These are phyloP conservation scores for Saccharomyces hybrid DNA, from an alignment of 1,139 yeast species.

Conservation along the genomic window DNA sequence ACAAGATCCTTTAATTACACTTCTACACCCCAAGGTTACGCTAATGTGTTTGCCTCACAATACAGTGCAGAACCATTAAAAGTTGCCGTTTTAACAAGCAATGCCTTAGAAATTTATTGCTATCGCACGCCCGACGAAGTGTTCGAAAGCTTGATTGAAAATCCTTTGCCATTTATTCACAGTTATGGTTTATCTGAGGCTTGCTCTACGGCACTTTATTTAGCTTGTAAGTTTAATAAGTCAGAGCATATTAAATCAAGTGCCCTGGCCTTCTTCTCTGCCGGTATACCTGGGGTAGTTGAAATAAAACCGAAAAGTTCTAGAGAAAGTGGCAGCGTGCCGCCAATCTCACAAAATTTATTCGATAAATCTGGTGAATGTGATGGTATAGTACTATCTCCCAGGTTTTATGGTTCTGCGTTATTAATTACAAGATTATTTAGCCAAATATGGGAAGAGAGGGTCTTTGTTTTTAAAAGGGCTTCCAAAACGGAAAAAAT, in stretches of 20 bases:
- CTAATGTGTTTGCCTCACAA: constrained; percentile 80
- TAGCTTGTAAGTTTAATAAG: constrained; percentile 66
- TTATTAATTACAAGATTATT: constrained; percentile 70
- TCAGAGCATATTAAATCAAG: constrained; percentile 41
- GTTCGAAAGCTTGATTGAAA: constrained; percentile 58
- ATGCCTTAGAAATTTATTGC: constrained; percentile 68
- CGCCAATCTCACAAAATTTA: constrained; percentile 23
- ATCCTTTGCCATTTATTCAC: constrained; percentile 43
- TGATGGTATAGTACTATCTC: constrained; percentile 78
- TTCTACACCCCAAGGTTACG: constrained; percentile 68
- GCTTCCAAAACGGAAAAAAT: constrained; percentile 11
- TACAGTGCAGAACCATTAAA: constrained; percentile 56
- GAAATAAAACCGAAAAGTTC: constrained; percentile 33
- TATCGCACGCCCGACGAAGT: constrained; percentile 75
- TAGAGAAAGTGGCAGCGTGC: constrained; percentile 23
- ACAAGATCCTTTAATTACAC: constrained; percentile 68
- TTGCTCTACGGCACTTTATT: constrained; percentile 76
- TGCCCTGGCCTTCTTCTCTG: constrained; percentile 34
- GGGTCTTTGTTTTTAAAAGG: constrained; percentile 46
- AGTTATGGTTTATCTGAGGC: constrained; percentile 67
- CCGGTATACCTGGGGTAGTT: constrained; percentile 35
- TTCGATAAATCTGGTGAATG: constrained; percentile 5
- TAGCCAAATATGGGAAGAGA: constrained; percentile 67
- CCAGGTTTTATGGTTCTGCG: constrained; percentile 84
- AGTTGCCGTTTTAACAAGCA: constrained; percentile 74